phyloP scores from a whole-genome alignment of 2,329 filamentous ascomycete species.

The Alternaria alternata region DNA sequence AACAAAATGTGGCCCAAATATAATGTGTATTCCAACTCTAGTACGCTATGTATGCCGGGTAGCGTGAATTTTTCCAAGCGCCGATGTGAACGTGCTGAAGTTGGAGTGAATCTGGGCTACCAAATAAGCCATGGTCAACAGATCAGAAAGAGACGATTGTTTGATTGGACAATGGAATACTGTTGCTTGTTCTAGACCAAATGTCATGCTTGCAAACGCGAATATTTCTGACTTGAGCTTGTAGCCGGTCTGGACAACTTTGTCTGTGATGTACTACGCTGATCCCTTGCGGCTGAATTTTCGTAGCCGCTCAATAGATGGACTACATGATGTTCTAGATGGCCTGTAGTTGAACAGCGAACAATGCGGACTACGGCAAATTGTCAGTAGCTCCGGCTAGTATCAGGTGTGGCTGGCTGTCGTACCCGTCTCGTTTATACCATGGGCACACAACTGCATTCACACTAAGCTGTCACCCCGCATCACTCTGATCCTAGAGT shows the following conservation, averaged over 20 bases:
- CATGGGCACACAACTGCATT: not conserved
- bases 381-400: slow-evolving; percentile 1
- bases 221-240: not conserved
- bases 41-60: not conserved
- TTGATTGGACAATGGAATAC: not conserved
- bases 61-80: not conserved
- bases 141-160: not conserved
- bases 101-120: not conserved
- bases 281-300: not conserved
- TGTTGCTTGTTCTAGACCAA: not conserved
- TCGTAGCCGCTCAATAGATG: not conserved
- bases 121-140: too few species aligned
- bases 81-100: not conserved
- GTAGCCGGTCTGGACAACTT: not conserved
- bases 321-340: not conserved
- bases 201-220: not conserved
- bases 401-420: slow-evolving; percentile 2
- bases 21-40: slow-evolving; percentile 3
- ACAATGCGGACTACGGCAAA: not conserved
- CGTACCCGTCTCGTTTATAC: not conserved
- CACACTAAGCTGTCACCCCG: not conserved
- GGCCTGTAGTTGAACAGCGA: not conserved
- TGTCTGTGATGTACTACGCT: not conserved
- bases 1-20: slow-evolving; percentile 17
- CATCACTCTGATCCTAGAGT: not conserved